Evolutionary conservation across 169 alveolate genomes (phyloP), one percentile per base, ranked within the genome.

Genomic region (Eimeria falciformis): DNA sequence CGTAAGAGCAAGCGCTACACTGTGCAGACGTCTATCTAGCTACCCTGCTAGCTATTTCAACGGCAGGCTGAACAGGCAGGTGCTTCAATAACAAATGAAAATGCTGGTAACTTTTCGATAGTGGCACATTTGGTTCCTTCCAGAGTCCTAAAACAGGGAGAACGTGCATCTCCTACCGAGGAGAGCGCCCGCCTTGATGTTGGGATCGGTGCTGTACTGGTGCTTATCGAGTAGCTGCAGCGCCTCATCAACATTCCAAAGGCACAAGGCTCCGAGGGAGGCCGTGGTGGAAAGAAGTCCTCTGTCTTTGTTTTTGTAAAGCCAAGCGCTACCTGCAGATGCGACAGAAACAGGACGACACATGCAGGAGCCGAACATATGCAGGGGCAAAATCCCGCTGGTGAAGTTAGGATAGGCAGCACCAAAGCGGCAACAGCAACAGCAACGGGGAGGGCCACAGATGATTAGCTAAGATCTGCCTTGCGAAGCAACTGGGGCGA

Each of bases 231-330:
- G 95, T 93, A 96, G 96, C 25, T 98, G 95, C 84, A 97, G 96
- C 47, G 99, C 99, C 96, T 98, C 99, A 89, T 99, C 99, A 83
- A 98, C 95, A 92, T 99, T 99, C 99, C 99, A 99, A 89, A 99
- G 96, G 91, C 97, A 94, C 56, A 99, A 90, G 92, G 98, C 94
- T 1, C 94, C 93, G 21, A 98, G 94, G 21, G 99, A 97, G 12
- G 99, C 99, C 46, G 99, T 97, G 6, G 99, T 99, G 53, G 99
- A 98, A 84, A 97, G 92, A 95, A 97, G 87, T 0, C 99, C 99
- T 85, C 96, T 96, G 40, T 98, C 99, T 93, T 98, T 98, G 95
- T 98, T 98, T 93, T 97, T 98, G 94, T 94, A 97, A 58, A 98
- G 94, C 99, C 99, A 98, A 27, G 96, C 95, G 47, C 96, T 95